Evolutionary conservation across 352 stramenopile genomes (phyloP), one percentile per base, ranked within the genome.

Genomic region (Globisporangium iwayamae): DNA sequence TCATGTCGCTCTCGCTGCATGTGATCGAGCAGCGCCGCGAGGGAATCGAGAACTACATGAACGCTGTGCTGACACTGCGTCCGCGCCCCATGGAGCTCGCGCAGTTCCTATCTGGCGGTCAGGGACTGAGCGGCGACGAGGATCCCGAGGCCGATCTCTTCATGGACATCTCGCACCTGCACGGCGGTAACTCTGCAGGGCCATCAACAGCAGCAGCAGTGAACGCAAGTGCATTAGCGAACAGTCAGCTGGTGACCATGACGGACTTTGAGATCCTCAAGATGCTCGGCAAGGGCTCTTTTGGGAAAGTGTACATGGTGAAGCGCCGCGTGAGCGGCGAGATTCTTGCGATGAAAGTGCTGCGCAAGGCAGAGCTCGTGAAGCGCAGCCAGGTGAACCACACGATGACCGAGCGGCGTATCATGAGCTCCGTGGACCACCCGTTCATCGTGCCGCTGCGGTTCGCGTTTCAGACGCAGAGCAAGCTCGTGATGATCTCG

Each of bases 271-370:
- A 98, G 66, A 96, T 99, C 60, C 85, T 99, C 34, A 98, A 98
- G 74, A 97, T 99, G 75, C 96, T 99, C 68, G 96, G 96, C 45
- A 99, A 99, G 69, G 96, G 96, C 34, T 98, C 87, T 6, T 98
- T 98, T 75, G 95, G 94, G 70, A 98, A 99, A 70, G 97, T 99
- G 34, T 99, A 99, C 74, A 90, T 99, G 56, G 97, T 98, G 7
- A 83, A 89, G 57, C 91, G 98, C 67, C 92, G 93, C 39, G 63
- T 65, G 6, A 73, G 71, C 4, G 72, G 73, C 13, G 82, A 91
- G 59, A 89, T 94, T 46, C 68, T 90, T 47, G 87, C 87, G n/a
- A 96, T 96, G 86, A 96, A 96, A 62, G 86, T 96, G 28, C 68
- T 96, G 36, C 81, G 88, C 38, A 96, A 96, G 67, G 79, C 81